phyloP scores from a whole-genome alignment of 805 yeast genomes.

The Helenozyma baotianmanensis region DNA sequence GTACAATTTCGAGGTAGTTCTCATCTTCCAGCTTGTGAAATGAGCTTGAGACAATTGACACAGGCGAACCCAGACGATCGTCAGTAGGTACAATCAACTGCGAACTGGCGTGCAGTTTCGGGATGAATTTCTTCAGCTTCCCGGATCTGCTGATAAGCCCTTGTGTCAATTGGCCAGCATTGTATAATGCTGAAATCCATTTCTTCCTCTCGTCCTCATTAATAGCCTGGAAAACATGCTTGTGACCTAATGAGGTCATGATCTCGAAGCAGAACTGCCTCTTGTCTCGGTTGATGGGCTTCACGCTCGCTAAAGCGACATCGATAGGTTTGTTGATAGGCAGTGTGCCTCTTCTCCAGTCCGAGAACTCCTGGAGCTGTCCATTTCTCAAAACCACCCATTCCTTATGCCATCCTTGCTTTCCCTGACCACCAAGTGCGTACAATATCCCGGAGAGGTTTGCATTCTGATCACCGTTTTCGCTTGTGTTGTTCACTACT shows the following conservation, averaged over 20 bases:
- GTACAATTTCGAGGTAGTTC: constrained; percentile 35
- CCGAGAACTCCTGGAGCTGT: constrained; percentile 62
- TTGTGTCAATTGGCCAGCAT: constrained; percentile 48
- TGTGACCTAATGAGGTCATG: constrained; percentile 59
- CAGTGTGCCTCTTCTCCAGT: constrained; percentile 70
- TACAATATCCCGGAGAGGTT: constrained; percentile 49
- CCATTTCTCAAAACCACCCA: constrained; percentile 79
- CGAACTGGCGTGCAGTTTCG: neutral
- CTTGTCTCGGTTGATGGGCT: constrained; percentile 41
- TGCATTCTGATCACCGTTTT: constrained; percentile 21
- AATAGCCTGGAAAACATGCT: constrained; percentile 71
- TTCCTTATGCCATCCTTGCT: constrained; percentile 81
- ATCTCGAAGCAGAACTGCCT: constrained; percentile 68
- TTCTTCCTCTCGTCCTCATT: constrained; percentile 59
- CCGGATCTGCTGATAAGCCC: constrained; percentile 7
- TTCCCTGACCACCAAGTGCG: constrained; percentile 55
- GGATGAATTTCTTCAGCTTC: constrained; percentile 8
- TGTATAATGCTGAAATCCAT: constrained; percentile 64
- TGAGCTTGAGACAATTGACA: constrained; percentile 25
- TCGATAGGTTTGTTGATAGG: constrained; percentile 66
- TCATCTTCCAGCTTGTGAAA: constrained; percentile 17
- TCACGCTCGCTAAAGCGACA: constrained; percentile 62
- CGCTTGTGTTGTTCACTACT: too few relatives aligned
- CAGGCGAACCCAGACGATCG: constrained; percentile 25
- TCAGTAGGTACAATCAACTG: constrained; percentile 1